A percentile compares a stretch with the other conserved stretches of the same genome.
Evolutionary conservation across 768 basidiomycete genomes (phyloP).

Genomic region (Lactarius sanguifluus): DNA sequence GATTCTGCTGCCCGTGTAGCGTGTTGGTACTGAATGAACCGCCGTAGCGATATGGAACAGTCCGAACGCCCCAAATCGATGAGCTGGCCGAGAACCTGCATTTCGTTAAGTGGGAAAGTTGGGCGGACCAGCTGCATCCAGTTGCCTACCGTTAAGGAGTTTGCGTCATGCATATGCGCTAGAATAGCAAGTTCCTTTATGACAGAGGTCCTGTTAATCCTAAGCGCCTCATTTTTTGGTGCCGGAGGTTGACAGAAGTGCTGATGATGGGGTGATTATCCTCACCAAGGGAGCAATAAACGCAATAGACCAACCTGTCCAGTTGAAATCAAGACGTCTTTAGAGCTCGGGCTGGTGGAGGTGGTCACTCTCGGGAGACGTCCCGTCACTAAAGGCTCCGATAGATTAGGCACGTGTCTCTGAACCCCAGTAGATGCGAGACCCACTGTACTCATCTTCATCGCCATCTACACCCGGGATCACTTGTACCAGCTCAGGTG

Average conservation of each 20-base stretch:
- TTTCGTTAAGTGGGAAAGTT: background rate
- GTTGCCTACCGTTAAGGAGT: conserved; percentile 10
- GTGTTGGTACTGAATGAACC: conserved; percentile 55
- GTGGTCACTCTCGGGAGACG: background rate
- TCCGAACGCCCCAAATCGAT: conserved; percentile 28
- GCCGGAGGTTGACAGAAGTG: background rate
- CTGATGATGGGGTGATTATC: conserved; percentile 1
- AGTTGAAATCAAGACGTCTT: background rate
- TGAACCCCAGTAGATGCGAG: background rate
- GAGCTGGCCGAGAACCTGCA: conserved; percentile 37
- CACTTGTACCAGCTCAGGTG: conserved; percentile 6
- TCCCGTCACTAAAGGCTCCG: background rate
- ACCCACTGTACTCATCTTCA: conserved; percentile 10
- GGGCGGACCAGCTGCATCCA: background rate
- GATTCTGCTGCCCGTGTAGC: conserved; percentile 51
- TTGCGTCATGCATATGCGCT: conserved; percentile 11
- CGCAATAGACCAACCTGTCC: background rate
- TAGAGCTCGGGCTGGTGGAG: background rate
- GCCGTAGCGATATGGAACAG: conserved; percentile 38
- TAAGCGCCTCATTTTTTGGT: background rate
- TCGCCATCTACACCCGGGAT: conserved; percentile 1
- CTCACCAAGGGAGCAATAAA: too few species aligned
- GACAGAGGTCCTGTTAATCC: conserved; percentile 7
- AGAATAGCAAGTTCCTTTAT: conserved; percentile 25
- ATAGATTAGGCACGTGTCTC: conserved; percentile 8